Evolutionary conservation across 2,329 filamentous ascomycete species (phyloP).

Genomic region (Phialemonium atrogriseum): DNA sequence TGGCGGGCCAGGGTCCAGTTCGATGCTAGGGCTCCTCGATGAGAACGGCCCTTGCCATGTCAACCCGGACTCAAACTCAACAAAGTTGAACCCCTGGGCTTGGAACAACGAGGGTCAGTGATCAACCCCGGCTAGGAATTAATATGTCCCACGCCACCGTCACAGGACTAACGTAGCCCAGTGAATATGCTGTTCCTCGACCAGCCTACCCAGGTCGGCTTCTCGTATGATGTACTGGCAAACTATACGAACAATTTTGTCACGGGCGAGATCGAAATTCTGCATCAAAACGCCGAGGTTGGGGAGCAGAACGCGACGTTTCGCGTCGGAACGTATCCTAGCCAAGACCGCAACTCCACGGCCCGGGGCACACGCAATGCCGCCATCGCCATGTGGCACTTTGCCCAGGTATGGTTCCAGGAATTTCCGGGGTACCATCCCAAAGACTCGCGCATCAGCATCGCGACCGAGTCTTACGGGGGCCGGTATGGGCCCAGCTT

Average conservation of each 20-base stretch:
- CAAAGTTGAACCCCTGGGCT: conserved; percentile 42
- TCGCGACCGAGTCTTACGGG: conserved; percentile 47
- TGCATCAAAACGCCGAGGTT: conserved; percentile 17
- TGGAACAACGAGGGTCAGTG: conserved; percentile 42
- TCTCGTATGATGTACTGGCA: conserved; percentile 16
- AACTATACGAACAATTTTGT: conserved; percentile 13
- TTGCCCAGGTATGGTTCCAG: conserved; percentile 8
- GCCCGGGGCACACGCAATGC: conserved; percentile 5
- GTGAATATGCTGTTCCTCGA: conserved; percentile 59
- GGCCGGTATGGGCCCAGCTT: conserved; percentile 50
- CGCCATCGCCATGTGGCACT: conserved; percentile 7
- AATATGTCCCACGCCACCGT: conserved; percentile 43
- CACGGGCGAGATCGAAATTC: conserved; percentile 18
- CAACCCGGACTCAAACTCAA: conserved; percentile 39
- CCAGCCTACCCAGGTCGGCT: conserved; percentile 31
- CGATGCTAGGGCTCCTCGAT: conserved; percentile 24
- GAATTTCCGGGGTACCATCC: conserved; percentile 41
- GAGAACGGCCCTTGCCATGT: conserved; percentile 22
- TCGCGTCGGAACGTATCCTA: conserved; percentile 3
- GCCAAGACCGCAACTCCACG: conserved; percentile 3
- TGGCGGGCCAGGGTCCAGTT: conserved; percentile 30
- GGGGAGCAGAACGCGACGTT: conserved; percentile 4
- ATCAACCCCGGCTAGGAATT: conserved; percentile 14
- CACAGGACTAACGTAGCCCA: conserved; percentile 2
- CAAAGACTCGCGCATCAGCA: conserved; percentile 36